phyloP scores from a whole-genome alignment of 108 stramenopile genomes.

The Skeletonema marinoi region DNA sequence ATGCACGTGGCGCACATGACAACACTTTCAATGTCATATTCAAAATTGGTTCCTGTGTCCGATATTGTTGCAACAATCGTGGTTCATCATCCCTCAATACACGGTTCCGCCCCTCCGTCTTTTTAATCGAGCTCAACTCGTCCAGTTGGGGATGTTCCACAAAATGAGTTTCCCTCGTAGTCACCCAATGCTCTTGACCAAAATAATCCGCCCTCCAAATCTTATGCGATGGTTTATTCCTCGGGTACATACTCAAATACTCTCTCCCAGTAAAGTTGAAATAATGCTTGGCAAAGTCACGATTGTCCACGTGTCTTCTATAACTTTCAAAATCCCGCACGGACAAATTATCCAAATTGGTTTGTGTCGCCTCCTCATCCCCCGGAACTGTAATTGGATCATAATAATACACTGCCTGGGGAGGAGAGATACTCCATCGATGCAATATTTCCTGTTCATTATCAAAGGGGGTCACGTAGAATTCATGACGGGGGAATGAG shows the following conservation, averaged over 20 bases:
- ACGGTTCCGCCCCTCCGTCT: constrained; percentile 22
- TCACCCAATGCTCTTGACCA: constrained; percentile 85
- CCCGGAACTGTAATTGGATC: constrained; percentile 65
- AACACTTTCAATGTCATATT: constrained; percentile 82
- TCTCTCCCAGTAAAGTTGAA: constrained; percentile 56
- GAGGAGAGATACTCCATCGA: constrained; percentile 17
- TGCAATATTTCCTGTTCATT: constrained; percentile 36
- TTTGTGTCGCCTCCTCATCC: constrained; percentile 61
- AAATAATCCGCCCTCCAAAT: constrained; percentile 82
- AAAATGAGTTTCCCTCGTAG: constrained; percentile 79
- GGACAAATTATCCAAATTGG: constrained; percentile 50
- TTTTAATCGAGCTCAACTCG: constrained; percentile 36
- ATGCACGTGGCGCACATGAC: constrained; percentile 78
- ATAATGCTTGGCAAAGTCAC: constrained; percentile 65
- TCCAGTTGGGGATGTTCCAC: constrained; percentile 45
- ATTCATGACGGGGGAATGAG: constrained; percentile 61
- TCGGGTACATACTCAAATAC: constrained; percentile 44
- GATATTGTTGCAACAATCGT: constrained; percentile 65
- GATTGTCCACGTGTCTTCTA: constrained; percentile 45
- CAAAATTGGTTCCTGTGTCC: constrained; percentile 47
- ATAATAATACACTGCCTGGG: constrained; percentile 60
- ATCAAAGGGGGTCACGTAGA: constrained; percentile 52
- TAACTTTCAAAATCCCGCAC: constrained; percentile 53
- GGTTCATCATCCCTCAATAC: constrained; percentile 52
- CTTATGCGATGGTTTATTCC: constrained; percentile 58